Conservation (phyloP, 495 filamentous ascomycete genomes). For the Tuber umbilicatum region DNA sequence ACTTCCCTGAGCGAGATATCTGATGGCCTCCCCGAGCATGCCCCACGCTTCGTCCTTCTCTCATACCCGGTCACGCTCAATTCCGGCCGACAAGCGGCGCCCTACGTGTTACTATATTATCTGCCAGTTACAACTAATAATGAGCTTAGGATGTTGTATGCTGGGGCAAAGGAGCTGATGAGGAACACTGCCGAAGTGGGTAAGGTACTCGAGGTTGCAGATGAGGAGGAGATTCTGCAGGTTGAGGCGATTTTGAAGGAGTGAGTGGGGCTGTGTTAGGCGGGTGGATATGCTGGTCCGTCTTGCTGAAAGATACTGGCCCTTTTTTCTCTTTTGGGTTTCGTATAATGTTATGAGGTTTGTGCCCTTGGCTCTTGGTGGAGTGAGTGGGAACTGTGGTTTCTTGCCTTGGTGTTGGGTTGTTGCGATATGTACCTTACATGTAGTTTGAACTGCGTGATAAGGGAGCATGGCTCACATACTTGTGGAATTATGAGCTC, state of each 20-base stretch:
- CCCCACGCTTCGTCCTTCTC: slow-evolving; percentile 79
- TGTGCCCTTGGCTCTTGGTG: background rate
- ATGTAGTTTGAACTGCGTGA: background rate
- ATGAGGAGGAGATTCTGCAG: slow-evolving; percentile 35
- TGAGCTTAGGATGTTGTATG: slow-evolving; percentile 85
- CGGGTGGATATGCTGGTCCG: background rate
- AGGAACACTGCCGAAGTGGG: slow-evolving; percentile 70
- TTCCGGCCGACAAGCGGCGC: slow-evolving; percentile 58
- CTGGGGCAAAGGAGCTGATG: slow-evolving; percentile 89
- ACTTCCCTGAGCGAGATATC: slow-evolving; percentile 67
- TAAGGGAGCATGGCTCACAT: background rate
- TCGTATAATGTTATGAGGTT: background rate
- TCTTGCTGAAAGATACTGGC: background rate
- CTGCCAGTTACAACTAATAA: slow-evolving; percentile 81
- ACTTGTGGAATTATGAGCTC: background rate
- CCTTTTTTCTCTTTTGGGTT: background rate
- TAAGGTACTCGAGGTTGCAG: slow-evolving; percentile 41
- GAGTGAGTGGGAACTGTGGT: background rate
- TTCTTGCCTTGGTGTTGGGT: background rate
- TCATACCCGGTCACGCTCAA: slow-evolving; percentile 59
- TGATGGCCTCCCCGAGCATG: slow-evolving; percentile 88
- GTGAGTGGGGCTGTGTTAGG: background rate
- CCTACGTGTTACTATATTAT: slow-evolving; percentile 91
- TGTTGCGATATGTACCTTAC: background rate
- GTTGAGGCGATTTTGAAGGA: slow-evolving; percentile 42